A percentile compares a stretch with the other conserved stretches of the same genome.
Evolutionary conservation across 495 filamentous ascomycete genomes (phyloP).

Genomic region (Neurospora sublineolata): DNA sequence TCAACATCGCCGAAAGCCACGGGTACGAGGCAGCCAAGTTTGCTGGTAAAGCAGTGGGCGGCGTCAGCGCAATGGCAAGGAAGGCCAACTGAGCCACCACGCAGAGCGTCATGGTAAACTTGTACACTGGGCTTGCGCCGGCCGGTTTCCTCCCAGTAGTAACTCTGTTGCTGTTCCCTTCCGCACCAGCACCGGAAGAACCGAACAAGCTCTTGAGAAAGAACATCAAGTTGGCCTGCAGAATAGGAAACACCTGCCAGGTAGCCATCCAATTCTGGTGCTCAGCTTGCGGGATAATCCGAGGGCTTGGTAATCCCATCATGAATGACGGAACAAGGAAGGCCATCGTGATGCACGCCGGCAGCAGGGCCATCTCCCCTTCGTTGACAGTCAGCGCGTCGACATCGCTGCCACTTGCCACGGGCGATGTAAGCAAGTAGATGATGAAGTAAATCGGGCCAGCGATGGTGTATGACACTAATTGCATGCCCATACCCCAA

Average conservation of each 20-base stretch:
- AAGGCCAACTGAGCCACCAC: conserved; percentile 32
- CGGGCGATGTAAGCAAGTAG: conserved; percentile 44
- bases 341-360: conserved; percentile 35
- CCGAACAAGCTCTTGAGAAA: conserved; percentile 14
- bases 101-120: conserved; percentile 38
- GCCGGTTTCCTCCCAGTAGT: conserved; percentile 22
- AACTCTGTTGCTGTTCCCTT: not conserved
- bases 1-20: conserved; percentile 14
- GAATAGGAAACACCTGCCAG: conserved; percentile 51
- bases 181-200: not conserved
- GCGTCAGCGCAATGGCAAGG: conserved; percentile 33
- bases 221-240: conserved; percentile 26
- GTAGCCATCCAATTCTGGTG: conserved; percentile 48
- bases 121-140: conserved; percentile 41
- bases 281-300: conserved; percentile 28
- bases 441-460: conserved; percentile 40
- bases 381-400: conserved; percentile 31
- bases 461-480: conserved; percentile 40
- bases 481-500: conserved; percentile 44
- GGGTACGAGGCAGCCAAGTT: conserved; percentile 18
- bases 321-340: conserved; percentile 40
- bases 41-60: conserved; percentile 33
- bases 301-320: conserved; percentile 41
- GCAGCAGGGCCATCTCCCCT: conserved; percentile 34
- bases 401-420: conserved; percentile 29